phyloP scores from a whole-genome alignment of 129 eudicot genomes.

The Flaveria trinervia region DNA sequence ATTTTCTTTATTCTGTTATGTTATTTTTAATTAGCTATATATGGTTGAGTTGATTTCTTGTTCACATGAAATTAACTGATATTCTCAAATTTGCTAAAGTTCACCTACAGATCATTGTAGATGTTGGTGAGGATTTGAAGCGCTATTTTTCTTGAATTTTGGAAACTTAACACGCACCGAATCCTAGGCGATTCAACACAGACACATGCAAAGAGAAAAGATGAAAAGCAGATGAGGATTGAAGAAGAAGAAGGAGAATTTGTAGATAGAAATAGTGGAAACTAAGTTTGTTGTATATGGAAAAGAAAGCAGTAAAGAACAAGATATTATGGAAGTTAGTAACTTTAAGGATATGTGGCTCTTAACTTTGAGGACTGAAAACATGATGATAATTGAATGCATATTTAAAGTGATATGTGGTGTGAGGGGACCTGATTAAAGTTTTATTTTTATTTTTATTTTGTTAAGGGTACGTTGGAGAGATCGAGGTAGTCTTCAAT shows the following conservation, averaged over 20 bases:
- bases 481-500: constrained; percentile 7
- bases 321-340: constrained; percentile 13
- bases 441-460: neutral
- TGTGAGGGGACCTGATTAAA: constrained; percentile 10
- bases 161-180: constrained; percentile 20
- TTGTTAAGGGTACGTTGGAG: neutral
- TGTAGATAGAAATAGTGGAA: constrained; percentile 42
- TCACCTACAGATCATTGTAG: too few species aligned
- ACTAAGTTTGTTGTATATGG: constrained; percentile 40
- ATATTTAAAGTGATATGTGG: constrained; percentile 6
- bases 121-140: neutral
- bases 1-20: neutral
- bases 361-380: constrained; percentile 3
- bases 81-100: too few species aligned
- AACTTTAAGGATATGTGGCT: constrained; percentile 17
- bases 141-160: constrained; percentile 13
- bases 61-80: too few species aligned
- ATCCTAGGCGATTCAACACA: constrained; percentile 32
- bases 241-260: constrained; percentile 33
- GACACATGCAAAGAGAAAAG: constrained; percentile 20
- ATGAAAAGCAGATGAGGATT: constrained; percentile 39
- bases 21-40: too few species aligned
- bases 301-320: constrained; percentile 11
- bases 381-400: neutral
- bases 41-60: too few species aligned